These are phyloP conservation scores for Puya raimondii DNA, from an alignment of 176 grass and related monocot genomes.

Conservation along the genomic window DNA sequence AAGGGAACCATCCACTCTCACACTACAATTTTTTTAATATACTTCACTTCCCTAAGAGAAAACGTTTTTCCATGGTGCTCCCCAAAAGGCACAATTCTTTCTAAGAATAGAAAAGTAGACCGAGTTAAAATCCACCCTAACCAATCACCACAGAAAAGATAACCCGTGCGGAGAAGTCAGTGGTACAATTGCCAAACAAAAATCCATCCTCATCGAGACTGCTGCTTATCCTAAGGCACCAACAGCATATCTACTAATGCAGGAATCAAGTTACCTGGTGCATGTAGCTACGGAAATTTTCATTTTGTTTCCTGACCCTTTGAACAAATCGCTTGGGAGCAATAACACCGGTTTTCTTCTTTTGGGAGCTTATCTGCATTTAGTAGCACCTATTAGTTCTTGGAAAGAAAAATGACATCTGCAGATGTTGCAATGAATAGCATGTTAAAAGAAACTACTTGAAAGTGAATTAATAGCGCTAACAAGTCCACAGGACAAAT, in stretches of 20 bases:
- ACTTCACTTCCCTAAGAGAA: too few species aligned
- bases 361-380: constrained; percentile 80
- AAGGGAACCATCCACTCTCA: too few species aligned
- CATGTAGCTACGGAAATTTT: constrained; percentile 96
- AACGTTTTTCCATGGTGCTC: too few species aligned
- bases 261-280: constrained; percentile 62
- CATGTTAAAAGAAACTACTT: background rate
- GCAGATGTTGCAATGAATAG: constrained; percentile 1
- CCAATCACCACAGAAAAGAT: too few species aligned
- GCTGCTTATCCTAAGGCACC: background rate
- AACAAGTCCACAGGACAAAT: background rate
- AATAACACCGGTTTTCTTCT: constrained; percentile 97
- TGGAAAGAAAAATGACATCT: background rate
- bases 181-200: too few species aligned
- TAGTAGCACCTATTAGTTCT: constrained; percentile 3
- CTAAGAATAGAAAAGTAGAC: too few species aligned
- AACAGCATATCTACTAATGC: background rate
- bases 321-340: constrained; percentile 97
- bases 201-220: too few species aligned
- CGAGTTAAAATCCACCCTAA: too few species aligned
- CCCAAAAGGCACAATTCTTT: too few species aligned
- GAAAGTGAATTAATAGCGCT: background rate
- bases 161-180: too few species aligned
- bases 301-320: constrained; percentile 97
- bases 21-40: too few species aligned